A percentile compares a stretch with the other conserved stretches of the same genome.
These are phyloP conservation scores for Lavandula angustifolia DNA, from an alignment of 257 asterid species.

Conservation along the genomic window DNA sequence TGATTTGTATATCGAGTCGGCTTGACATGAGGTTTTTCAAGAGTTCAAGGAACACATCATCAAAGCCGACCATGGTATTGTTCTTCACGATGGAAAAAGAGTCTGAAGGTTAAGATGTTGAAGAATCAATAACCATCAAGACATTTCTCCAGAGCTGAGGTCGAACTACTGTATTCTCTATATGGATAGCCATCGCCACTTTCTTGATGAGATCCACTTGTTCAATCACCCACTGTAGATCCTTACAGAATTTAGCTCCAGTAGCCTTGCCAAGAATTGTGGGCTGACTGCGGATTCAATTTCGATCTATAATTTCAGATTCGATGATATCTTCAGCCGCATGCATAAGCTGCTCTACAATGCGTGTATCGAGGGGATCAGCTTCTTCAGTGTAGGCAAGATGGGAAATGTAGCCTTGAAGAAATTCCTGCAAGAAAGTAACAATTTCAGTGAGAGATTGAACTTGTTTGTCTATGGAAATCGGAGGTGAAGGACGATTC, in stretches of 20 bases:
- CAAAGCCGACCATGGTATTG: not conserved
- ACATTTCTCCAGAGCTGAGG: not conserved
- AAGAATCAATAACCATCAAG: too few species aligned
- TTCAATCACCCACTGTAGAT: not conserved
- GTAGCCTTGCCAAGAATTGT: too few species aligned
- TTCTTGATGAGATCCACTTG: constrained; percentile 20
- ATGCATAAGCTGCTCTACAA: not conserved
- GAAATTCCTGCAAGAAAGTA: constrained; percentile 11
- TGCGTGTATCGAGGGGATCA: constrained; percentile 1
- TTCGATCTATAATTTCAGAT: not conserved
- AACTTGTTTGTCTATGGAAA: not conserved
- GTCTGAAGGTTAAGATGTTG: not conserved
- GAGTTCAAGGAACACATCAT: not conserved
- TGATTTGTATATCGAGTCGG: not conserved
- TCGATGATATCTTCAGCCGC: constrained; percentile 9
- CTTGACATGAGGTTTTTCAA: not conserved
- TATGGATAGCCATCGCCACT: not conserved
- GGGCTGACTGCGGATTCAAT: not conserved
- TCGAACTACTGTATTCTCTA: not conserved
- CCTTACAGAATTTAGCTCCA: too few species aligned
- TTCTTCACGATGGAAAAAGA: not conserved
- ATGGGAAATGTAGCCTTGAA: not conserved
- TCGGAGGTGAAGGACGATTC: not conserved
- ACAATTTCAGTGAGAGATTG: not conserved
- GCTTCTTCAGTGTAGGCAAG: not conserved